A percentile compares a stretch with the other conserved stretches of the same genome.
These are phyloP conservation scores for Epichloe uncinata DNA, from an alignment of 2,329 filamentous ascomycete genomes.

Conservation along the genomic window DNA sequence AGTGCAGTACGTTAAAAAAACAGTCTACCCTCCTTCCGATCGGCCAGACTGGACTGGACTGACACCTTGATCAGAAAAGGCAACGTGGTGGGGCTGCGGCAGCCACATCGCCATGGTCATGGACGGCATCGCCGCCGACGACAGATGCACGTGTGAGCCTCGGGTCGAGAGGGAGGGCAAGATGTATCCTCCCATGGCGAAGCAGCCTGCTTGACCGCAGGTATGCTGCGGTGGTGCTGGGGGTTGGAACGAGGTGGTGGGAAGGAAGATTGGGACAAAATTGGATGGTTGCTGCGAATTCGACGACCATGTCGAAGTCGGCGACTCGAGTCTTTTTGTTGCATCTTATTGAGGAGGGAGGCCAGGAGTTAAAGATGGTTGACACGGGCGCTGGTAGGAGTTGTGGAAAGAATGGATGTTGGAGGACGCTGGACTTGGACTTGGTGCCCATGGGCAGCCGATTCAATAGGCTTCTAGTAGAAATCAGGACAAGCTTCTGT, in stretches of 20 bases:
- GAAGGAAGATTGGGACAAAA: conserved; percentile 13
- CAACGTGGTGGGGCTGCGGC: conserved; percentile 54
- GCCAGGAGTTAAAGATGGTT: no score
- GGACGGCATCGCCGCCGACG: conserved; percentile 39
- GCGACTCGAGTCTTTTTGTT: no score
- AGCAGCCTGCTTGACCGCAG: conserved; percentile 13
- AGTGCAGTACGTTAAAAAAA: conserved; percentile 39
- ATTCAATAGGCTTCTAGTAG: no score
- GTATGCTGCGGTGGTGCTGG: conserved; percentile 11
- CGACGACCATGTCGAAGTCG: not conserved
- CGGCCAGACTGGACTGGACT: not conserved
- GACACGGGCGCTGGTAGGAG: no score
- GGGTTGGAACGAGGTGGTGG: conserved; percentile 14
- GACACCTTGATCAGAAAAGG: conserved; percentile 31
- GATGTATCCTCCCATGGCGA: conserved; percentile 51
- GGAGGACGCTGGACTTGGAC: no score
- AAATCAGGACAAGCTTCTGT: no score
- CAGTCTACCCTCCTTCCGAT: no score
- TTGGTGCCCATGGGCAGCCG: no score
- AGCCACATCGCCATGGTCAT: conserved; percentile 48
- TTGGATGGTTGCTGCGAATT: conserved; percentile 6
- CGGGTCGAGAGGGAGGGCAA: conserved; percentile 47
- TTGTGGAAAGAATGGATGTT: no score
- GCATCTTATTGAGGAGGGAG: no score
- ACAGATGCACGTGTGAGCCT: conserved; percentile 55